Conservation (phyloP, 1,139 yeast species). For the Saccharomycopsis hybrid region DNA sequence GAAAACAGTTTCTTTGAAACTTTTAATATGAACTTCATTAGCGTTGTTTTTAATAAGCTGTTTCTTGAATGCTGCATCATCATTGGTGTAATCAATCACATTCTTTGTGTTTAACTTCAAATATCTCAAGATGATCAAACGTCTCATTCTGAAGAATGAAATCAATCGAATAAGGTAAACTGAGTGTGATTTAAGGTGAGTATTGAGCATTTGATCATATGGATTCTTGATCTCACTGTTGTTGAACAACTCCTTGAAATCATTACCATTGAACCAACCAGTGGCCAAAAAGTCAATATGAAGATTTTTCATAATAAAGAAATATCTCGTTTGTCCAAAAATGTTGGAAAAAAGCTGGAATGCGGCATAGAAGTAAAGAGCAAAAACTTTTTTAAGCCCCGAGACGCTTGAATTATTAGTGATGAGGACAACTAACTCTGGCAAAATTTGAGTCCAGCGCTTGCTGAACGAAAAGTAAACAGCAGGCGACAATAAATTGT, state of each 20-base stretch:
- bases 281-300: conserved; percentile 3
- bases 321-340: conserved; percentile 13
- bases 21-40: conserved; percentile 9
- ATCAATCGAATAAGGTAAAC: conserved; percentile 12
- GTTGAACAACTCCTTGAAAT: conserved; percentile 9
- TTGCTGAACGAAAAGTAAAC: background rate
- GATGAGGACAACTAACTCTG: conserved; percentile 1
- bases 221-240: background rate
- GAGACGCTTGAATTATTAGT: conserved; percentile 2
- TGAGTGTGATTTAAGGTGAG: conserved; percentile 7
- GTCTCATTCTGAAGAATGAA: conserved; percentile 14
- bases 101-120: conserved; percentile 14
- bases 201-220: conserved; percentile 1
- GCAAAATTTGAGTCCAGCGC: conserved; percentile 8
- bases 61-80: background rate
- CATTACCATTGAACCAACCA: conserved; percentile 3
- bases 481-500: background rate
- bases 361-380: conserved; percentile 9
- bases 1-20: conserved; percentile 13
- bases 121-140: conserved; percentile 7
- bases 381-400: background rate
- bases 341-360: conserved; percentile 2
- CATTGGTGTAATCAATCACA: background rate
- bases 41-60: background rate
- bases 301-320: conserved; percentile 8